Evolutionary conservation across 192 early-diverging fungal genomes (phyloP), one percentile per base, ranked within the genome.

Genomic region (Jimgerdemannia lactiflua): DNA sequence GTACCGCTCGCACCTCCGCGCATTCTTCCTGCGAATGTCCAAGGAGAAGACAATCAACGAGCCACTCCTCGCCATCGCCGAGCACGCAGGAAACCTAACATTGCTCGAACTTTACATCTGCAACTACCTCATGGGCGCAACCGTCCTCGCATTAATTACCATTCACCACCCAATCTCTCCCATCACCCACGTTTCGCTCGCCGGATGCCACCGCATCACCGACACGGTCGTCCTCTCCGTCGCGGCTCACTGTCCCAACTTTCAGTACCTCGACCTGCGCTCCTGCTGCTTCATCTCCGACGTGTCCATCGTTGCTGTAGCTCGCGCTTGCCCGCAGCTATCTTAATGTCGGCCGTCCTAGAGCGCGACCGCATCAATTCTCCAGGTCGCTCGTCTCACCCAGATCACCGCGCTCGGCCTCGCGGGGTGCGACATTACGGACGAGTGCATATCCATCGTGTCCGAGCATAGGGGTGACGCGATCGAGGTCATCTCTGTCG

Each of bases 71-170:
- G 43, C 70, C 43, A 77, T 79, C n/a, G 75, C 77, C 3, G 43
- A 70, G 8, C 19, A 75, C 69, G 49, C 78, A 42, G 59, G 71
- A 14, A 75, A 80, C n/a, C 67, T 88, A 3, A 75, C 77, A 10
- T 77, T 71, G 4, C 71, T 88, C 49, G 86, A 88, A 41, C 78
- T 88, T 11, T 88, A 88, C 29, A 86, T 88, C 42, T 88, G 86
- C 29, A 84, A 88, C 41, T 77, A 83, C 65, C 68, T 88, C 1
- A 76, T 82, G 7, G 83, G 86, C 54, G 71, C 69, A 42, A 79
- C 81, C 9, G 79, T 88, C 18, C 65, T 78, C 4, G 59, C 80
- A 4, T 81, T 88, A 39, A 69, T 82, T 2, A 79, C 65, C 67
- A 19, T 71, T 76, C 8, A 77, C 79, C 3, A 77, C 63, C 80